Base-by-base conservation (phyloP, 2,329 filamentous ascomycete genomes). In the Fusarium lyarnte region DNA sequence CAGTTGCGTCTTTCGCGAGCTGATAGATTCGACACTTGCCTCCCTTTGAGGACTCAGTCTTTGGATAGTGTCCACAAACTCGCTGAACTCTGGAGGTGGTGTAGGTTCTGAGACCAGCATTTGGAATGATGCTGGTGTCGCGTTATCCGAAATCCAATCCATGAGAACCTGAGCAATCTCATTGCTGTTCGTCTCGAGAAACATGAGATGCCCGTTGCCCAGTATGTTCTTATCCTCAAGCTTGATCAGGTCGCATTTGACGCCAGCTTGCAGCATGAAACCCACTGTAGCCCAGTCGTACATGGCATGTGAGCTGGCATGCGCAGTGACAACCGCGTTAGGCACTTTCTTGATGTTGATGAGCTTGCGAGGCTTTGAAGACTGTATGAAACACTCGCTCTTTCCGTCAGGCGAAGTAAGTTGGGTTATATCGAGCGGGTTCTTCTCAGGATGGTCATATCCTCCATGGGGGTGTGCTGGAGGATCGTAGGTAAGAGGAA, bases 191-290 rank as follows among this genome's bases (percentile, higher is more conserved):
- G 79, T 82, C 79, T 89, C 87, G 38, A 89, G 74, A 49, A 87
- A 87, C 79, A 86, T 82, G 64, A 90, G 82, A 72, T 89, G 88
- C 0, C 86, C 87, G 65, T 90, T 90, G 0, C 88, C 88, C 27
- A 79, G 75, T 3, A 89, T 84, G 0, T 82, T 82, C 3, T 79
- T 62, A 2, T 85, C 77, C 0, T 80, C 82, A 47, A 90, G 79
- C 54, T 82, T 78, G 39, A 87, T 70, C 79, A 83, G 84, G 5
- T 85, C 80, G 3, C 83, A 81, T 0, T 74, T 64, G 2, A 85
- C 82, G 0, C 88, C 87, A 4, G 85, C 87, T 74, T 91, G 88
- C 58, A 78, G 73, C 74, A 91, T 75, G 74, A 86, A 90, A 17
- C 78, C 68, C 4, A 86, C 84, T 0, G 85, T 88, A 39, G 87